A percentile compares a stretch with the other conserved stretches of the same genome.
Conservation (phyloP, 768 basidiomycete species). For the Collybia mongolica region DNA sequence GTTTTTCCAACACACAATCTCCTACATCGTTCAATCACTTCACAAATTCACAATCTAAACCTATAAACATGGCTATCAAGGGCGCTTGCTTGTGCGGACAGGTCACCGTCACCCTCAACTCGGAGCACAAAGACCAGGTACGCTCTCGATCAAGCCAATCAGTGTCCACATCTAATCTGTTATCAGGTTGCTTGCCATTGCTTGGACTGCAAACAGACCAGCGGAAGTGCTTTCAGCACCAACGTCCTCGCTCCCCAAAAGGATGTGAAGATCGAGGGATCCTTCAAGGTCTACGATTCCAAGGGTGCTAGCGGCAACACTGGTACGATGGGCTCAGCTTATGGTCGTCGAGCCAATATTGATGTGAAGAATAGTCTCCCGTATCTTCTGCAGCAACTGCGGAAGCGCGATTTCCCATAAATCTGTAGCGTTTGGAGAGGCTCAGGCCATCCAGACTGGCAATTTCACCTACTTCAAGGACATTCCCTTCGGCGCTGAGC, state of each 20-base stretch:
- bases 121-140: slow-evolving; percentile 27
- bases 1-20: too few relatives aligned
- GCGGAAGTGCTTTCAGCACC: slow-evolving; percentile 38
- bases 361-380: slow-evolving; percentile 22
- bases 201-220: slow-evolving; percentile 33
- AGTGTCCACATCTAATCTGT: neutral
- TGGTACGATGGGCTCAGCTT: slow-evolving; percentile 18
- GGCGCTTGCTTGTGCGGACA: slow-evolving; percentile 33
- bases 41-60: too few relatives aligned
- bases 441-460: slow-evolving; percentile 36
- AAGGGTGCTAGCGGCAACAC: slow-evolving; percentile 31
- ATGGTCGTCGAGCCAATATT: neutral
- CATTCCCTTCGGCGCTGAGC: slow-evolving; percentile 27
- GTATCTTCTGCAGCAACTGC: slow-evolving; percentile 36
- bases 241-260: slow-evolving; percentile 33
- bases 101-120: slow-evolving; percentile 24
- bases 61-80: slow-evolving; percentile 19
- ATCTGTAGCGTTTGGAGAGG: slow-evolving; percentile 30
- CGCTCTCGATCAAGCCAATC: neutral
- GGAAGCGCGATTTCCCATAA: slow-evolving; percentile 36
- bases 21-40: too few relatives aligned
- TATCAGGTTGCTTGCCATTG: slow-evolving; percentile 35
- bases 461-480: slow-evolving; percentile 30
- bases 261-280: slow-evolving; percentile 29
- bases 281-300: slow-evolving; percentile 27